Evolutionary conservation across 1,139 yeast genomes (phyloP).

Genomic region (Geotrichum macrosporum): DNA sequence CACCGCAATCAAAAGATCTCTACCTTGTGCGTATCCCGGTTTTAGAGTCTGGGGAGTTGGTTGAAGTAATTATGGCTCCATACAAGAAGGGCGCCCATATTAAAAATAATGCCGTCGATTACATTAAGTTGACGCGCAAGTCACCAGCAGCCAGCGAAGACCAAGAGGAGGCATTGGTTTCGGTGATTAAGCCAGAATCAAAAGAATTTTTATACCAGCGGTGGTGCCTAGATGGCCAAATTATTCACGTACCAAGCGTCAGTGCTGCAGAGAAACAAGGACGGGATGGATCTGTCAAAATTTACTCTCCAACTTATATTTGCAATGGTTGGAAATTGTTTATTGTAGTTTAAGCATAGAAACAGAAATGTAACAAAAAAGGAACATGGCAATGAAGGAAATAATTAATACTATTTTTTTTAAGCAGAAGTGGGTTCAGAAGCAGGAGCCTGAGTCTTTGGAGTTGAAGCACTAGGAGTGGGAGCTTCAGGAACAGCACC

Average conservation of each 20-base stretch:
- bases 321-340: conserved; percentile 35
- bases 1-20: conserved; percentile 45
- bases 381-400: too few species aligned
- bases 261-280: not conserved
- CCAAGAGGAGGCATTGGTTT: conserved; percentile 18
- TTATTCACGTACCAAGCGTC: conserved; percentile 27
- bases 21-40: conserved; percentile 54
- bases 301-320: conserved; percentile 26
- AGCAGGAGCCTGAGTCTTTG: conserved; percentile 7
- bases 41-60: conserved; percentile 40
- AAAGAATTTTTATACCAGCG: conserved; percentile 5
- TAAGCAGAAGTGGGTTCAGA: conserved; percentile 3
- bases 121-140: not conserved
- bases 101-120: conserved; percentile 32
- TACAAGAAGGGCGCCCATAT: conserved; percentile 58
- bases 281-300: conserved; percentile 20
- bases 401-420: conserved; percentile 6
- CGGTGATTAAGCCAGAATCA: not conserved
- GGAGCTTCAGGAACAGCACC: conserved; percentile 15
- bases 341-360: conserved; percentile 25
- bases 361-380: not conserved
- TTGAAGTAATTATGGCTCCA: conserved; percentile 56
- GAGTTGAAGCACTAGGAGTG: conserved; percentile 1
- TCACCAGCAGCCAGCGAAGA: conserved; percentile 24
- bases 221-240: conserved; percentile 29